Percentiles rank a stretch among this genome's conserved stretches.
Evolutionary conservation across 306 rosid species (phyloP).

Genomic region (Rubus idaeus): DNA sequence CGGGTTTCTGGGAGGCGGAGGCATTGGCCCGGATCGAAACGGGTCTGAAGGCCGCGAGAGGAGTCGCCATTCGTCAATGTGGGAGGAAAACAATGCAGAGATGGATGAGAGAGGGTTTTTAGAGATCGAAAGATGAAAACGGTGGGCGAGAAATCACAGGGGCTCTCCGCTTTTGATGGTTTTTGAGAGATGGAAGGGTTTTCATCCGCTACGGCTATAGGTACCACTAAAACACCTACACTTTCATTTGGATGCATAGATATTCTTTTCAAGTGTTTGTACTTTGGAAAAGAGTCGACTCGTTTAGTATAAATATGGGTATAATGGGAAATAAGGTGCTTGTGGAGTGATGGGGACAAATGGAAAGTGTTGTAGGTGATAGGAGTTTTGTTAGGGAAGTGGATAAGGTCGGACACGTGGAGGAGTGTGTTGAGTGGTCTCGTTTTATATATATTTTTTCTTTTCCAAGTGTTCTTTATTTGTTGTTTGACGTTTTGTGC

Average conservation of each 20-base stretch:
- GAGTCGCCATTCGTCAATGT: constrained; percentile 41
- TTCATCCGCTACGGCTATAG: background rate
- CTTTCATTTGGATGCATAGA: too few species aligned
- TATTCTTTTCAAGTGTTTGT: background rate
- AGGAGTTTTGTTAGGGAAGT: background rate
- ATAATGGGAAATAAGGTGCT: background rate
- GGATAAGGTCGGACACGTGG: constrained; percentile 41
- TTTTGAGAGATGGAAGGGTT: background rate
- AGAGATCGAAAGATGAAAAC: background rate
- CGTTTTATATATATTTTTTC: background rate
- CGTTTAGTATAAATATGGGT: background rate
- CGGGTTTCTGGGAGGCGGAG: constrained; percentile 29
- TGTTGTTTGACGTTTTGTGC: background rate
- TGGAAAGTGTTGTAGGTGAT: background rate
- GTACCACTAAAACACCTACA: too few species aligned
- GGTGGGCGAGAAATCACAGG: background rate
- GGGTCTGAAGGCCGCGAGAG: constrained; percentile 36
- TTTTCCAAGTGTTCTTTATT: background rate
- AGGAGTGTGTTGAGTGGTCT: background rate
- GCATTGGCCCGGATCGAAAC: constrained; percentile 38
- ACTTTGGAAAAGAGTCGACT: background rate
- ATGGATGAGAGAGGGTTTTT: background rate
- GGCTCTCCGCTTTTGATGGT: constrained; percentile 7
- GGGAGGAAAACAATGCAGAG: background rate
- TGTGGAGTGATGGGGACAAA: background rate